Evolutionary conservation across 192 early-diverging fungal genomes (phyloP), one percentile per base, ranked within the genome.

Genomic region (Glomus cerebriforme): DNA sequence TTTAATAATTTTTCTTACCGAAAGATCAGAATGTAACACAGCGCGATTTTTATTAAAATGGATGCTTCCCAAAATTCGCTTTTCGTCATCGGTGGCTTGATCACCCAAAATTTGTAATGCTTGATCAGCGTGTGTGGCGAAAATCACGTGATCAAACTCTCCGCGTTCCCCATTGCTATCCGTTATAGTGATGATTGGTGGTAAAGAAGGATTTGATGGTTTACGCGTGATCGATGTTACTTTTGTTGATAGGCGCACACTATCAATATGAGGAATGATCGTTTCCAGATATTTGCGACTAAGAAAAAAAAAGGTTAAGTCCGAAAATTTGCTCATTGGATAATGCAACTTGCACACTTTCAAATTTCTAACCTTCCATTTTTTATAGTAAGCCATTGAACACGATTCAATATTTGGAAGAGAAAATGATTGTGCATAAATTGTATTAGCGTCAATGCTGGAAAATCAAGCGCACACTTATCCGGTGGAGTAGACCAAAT

Each of bases 401-500:
- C 86, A 1, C 89, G 79, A 35, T 80, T 80, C 47, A 81, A 74
- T 24, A 90, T 75, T 77, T 89, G 88, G 29, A 92, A 81, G 68
- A 91, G 49, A 64, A 80, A 67, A 79, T 92, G 91, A 79, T 92
- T 92, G 43, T 87, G 79, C 87, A 91, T 88, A 70, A 92, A 92
- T 60, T 86, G 82, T 27, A 92, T 83, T 12, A 92, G 78, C 7
- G 91, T 91, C n/a, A 88, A 77, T n/a, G 87, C 47, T 12, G 91
- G 91, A 68, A 92, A 91, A 58, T 83, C 75, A 63, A 88, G 82
- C 65, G 86, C 82, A 15, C 88, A 83, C 81, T 84, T 85, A 60
- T 88, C 86, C 17, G 86, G 86, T 39, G 91, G 90, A 9, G 89
- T 91, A 47, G 85, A 86, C 91, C 91, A 92, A 64, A 92, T 88